Evolutionary conservation across 306 rosid genomes (phyloP).

Genomic region (Dalbergia cochinchinensis): DNA sequence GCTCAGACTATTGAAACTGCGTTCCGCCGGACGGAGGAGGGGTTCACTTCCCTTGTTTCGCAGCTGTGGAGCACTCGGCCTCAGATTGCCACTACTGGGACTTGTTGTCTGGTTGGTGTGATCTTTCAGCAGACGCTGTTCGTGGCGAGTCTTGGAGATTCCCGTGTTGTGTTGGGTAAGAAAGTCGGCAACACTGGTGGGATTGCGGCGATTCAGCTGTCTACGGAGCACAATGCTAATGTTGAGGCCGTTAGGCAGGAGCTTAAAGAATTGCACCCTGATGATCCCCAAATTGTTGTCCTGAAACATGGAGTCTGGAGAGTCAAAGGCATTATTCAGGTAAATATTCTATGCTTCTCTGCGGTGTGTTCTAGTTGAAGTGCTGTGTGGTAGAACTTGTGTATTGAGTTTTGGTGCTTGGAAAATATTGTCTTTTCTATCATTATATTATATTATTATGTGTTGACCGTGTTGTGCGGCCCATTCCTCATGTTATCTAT

Average conservation of each 20-base stretch:
- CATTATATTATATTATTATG: not conserved
- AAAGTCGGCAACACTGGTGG: conserved; percentile 86
- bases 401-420: conserved; percentile 39
- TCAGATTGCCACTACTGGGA: conserved; percentile 77
- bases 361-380: conserved; percentile 4
- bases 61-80: conserved; percentile 71
- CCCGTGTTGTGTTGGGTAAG: conserved; percentile 89
- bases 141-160: conserved; percentile 87
- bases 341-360: conserved; percentile 43
- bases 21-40: conserved; percentile 75
- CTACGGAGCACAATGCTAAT: conserved; percentile 90
- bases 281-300: conserved; percentile 86
- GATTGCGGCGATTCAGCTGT: conserved; percentile 82
- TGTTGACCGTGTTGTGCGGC: not conserved
- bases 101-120: conserved; percentile 90
- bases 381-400: conserved; percentile 1
- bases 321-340: conserved; percentile 98
- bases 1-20: conserved; percentile 69
- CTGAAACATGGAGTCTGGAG: conserved; percentile 93
- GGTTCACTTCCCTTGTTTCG: conserved; percentile 73
- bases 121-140: conserved; percentile 79
- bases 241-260: conserved; percentile 77
- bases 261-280: conserved; percentile 72
- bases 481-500: conserved; percentile 13
- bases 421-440: conserved; percentile 15